Evolutionary conservation across 805 yeast species (phyloP).

Genomic region (Suhomyces sp.): DNA sequence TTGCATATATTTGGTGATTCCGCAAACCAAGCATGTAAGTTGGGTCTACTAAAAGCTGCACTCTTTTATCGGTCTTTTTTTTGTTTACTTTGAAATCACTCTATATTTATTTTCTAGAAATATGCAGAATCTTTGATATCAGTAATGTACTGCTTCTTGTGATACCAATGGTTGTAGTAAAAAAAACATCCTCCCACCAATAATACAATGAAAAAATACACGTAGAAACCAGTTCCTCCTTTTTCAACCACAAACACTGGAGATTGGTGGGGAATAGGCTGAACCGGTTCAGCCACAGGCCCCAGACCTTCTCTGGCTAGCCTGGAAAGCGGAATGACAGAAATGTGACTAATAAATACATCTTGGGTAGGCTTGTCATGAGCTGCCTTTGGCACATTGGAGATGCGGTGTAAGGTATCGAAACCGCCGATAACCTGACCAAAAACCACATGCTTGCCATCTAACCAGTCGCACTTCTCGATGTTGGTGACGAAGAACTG

Average conservation of each 20-base stretch:
- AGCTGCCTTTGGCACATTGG: neutral
- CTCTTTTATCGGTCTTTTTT: no score
- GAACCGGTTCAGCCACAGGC: neutral
- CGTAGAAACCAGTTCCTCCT: constrained; percentile 7
- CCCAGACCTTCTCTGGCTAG: neutral
- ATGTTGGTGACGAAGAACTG: constrained; percentile 23
- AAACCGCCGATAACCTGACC: constrained; percentile 26
- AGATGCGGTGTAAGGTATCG: constrained; percentile 21
- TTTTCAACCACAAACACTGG: constrained; percentile 6
- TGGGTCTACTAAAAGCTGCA: no score
- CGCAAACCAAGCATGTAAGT: no score
- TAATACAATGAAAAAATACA: constrained; percentile 12
- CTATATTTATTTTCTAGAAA: no score
- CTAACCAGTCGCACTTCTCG: constrained; percentile 15
- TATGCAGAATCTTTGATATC: constrained; percentile 25
- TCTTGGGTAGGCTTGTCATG: constrained; percentile 15
- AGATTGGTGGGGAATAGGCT: neutral
- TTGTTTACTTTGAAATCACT: no score
- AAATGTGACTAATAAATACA: constrained; percentile 14
- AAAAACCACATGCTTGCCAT: constrained; percentile 25
- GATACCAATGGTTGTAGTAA: constrained; percentile 15
- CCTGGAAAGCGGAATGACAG: neutral
- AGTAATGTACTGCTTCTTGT: constrained; percentile 20
- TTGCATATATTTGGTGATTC: no score
- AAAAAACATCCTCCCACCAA: constrained; percentile 9